Conservation (phyloP, 345 rosid species). For the Murraya paniculata region DNA sequence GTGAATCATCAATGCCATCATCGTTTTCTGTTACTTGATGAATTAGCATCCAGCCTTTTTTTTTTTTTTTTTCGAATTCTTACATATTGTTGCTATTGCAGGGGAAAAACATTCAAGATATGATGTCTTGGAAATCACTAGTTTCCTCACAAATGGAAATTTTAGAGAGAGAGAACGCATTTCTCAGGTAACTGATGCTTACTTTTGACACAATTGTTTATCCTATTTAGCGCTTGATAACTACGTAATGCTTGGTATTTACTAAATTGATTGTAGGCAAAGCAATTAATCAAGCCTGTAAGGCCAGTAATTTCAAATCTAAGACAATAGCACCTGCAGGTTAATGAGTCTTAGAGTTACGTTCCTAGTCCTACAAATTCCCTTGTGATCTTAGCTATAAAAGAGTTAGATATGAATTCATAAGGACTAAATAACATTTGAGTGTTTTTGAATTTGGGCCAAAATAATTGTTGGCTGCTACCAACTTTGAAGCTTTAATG, state of each 20-base stretch:
- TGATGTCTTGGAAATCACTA: slow-evolving; percentile 41
- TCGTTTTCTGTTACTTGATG: neutral
- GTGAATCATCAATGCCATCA: slow-evolving; percentile 1
- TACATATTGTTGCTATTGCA: slow-evolving; percentile 21
- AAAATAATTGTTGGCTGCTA: neutral
- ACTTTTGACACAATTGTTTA: neutral
- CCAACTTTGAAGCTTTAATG: neutral
- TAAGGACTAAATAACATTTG: neutral
- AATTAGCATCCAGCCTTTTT: neutral
- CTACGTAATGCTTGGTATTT: neutral
- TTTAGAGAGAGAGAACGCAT: slow-evolving; percentile 32
- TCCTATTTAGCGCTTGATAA: neutral
- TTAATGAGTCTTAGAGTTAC: neutral
- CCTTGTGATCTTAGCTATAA: neutral
- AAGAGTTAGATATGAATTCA: neutral
- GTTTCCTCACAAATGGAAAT: slow-evolving; percentile 36
- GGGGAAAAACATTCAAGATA: slow-evolving; percentile 41
- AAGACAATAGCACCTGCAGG: neutral
- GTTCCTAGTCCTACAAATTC: too few species aligned
- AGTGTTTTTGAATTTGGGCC: neutral
- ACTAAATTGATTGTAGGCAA: neutral
- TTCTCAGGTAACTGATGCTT: slow-evolving; percentile 33
- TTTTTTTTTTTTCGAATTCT: neutral
- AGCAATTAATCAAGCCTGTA: neutral
- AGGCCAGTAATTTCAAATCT: neutral